Conservation (phyloP, 2,329 filamentous ascomycete species). For the Nemania sp. region DNA sequence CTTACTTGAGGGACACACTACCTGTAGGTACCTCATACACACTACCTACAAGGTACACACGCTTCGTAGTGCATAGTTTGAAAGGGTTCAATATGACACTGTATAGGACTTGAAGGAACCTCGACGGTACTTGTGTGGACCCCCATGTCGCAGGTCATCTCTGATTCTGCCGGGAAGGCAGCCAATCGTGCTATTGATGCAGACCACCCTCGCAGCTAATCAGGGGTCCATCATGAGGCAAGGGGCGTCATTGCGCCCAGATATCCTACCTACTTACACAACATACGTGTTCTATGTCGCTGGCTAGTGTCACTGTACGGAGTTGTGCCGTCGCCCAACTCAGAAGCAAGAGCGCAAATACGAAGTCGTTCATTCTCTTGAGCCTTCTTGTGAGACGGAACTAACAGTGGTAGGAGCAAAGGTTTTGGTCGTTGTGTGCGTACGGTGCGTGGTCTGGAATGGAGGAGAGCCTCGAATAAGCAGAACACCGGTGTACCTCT, state of each 20-base stretch:
- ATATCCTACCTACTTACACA: conserved; percentile 33
- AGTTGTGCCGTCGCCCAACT: conserved; percentile 30
- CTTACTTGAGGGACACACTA: conserved; percentile 10
- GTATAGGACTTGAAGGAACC: conserved; percentile 37
- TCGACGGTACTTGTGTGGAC: conserved; percentile 44
- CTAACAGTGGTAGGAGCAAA: not conserved
- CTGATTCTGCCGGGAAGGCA: conserved; percentile 45
- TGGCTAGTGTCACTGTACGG: conserved; percentile 23
- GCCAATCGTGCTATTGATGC: conserved; percentile 44
- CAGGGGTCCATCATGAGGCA: conserved; percentile 49
- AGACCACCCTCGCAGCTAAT: conserved; percentile 40
- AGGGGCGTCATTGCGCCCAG: conserved; percentile 44
- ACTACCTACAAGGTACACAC: too few relatives aligned
- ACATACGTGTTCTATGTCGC: conserved; percentile 40
- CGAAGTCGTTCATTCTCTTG: conserved; percentile 21
- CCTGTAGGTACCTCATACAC: too few relatives aligned
- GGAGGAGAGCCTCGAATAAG: too few relatives aligned
- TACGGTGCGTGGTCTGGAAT: not conserved
- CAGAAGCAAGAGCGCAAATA: conserved; percentile 29
- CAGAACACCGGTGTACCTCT: too few relatives aligned
- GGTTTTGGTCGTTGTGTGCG: not conserved
- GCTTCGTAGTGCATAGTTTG: conserved; percentile 22
- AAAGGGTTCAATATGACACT: conserved; percentile 19
- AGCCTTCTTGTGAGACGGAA: conserved; percentile 6
- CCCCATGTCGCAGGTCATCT: conserved; percentile 45